A percentile compares a stretch with the other conserved stretches of the same genome.
Evolutionary conservation across 345 rosid genomes (phyloP).

Genomic region (Schrenkiella parvula): DNA sequence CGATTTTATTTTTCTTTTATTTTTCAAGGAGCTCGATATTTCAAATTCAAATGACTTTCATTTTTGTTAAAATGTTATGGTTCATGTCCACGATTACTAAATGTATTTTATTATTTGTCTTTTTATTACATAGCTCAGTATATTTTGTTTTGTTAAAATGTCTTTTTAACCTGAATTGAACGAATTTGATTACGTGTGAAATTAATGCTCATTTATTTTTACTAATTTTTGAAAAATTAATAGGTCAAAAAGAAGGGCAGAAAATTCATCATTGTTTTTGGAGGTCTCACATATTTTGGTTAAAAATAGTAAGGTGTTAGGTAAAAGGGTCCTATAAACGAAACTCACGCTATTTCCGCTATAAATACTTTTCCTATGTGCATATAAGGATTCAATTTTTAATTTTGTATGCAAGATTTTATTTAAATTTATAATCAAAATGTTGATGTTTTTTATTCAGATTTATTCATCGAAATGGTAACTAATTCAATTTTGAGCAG

Average conservation of each 20-base stretch:
- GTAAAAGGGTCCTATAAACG: background rate
- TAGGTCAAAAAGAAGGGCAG: slow-evolving; percentile 18
- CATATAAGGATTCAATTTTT: background rate
- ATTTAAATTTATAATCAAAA: background rate
- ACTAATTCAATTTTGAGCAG: no score
- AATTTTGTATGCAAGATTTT: background rate
- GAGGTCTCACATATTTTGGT: background rate
- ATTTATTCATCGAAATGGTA: no score
- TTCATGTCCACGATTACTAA: background rate
- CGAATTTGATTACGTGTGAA: slow-evolving; percentile 10
- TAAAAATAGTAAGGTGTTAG: slow-evolving; percentile 5
- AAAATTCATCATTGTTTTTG: background rate
- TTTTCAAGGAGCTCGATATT: background rate
- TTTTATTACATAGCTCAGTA: background rate
- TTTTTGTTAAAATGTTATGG: background rate
- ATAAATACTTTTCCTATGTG: background rate
- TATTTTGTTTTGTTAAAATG: slow-evolving; percentile 12
- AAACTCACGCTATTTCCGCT: background rate
- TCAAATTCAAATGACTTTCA: slow-evolving; percentile 1
- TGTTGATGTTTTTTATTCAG: no score
- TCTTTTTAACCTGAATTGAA: background rate
- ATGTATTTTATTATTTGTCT: background rate
- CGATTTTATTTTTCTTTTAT: background rate
- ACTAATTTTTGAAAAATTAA: background rate
- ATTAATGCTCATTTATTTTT: background rate